phyloP scores from a whole-genome alignment of 257 asterid species.

The Solanum lignicaule region DNA sequence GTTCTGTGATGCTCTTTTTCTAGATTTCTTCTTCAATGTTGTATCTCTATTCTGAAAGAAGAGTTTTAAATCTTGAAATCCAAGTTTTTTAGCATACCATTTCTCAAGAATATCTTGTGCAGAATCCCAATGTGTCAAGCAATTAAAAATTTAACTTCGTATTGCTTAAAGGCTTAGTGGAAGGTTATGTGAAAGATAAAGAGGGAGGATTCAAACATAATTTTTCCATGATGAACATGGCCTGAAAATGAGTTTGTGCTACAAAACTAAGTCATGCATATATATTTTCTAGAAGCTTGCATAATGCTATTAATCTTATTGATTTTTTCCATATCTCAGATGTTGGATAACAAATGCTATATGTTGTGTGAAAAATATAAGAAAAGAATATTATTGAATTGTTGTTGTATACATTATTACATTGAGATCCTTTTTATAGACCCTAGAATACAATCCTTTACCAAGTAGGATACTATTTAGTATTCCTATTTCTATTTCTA shows the following conservation, averaged over 20 bases:
- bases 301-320: background rate
- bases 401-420: too few relatives aligned
- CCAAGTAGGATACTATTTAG: too few relatives aligned
- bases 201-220: background rate
- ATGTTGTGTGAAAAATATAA: too few relatives aligned
- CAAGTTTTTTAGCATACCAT: background rate
- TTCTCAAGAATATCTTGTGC: background rate
- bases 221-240: background rate
- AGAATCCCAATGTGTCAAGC: background rate
- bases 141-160: background rate
- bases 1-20: background rate
- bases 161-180: background rate
- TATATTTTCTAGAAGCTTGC: background rate
- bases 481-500: too few relatives aligned
- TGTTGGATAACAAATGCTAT: background rate
- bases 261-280: background rate
- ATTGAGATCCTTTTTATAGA: too few relatives aligned
- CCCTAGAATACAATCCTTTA: too few relatives aligned
- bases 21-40: background rate
- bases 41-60: background rate
- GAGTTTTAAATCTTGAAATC: background rate
- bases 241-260: background rate
- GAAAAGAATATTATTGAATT: too few relatives aligned
- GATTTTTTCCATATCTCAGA: background rate
- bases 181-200: background rate